These are phyloP conservation scores for Yarrowia sp. DNA, from an alignment of 805 yeast species.

Conservation along the genomic window DNA sequence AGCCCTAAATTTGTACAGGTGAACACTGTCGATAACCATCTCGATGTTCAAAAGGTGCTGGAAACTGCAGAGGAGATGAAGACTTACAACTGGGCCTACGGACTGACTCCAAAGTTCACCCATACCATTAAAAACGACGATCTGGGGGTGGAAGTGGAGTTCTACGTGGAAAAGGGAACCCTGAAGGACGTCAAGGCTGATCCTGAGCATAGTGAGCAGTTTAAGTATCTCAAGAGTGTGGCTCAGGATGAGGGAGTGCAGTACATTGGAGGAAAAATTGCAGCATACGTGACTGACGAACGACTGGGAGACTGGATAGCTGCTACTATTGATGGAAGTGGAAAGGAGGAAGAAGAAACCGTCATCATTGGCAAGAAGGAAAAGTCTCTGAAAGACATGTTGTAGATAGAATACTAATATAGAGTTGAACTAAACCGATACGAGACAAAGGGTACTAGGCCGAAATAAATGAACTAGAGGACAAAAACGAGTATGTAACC, in stretches of 20 bases:
- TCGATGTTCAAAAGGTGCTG: conserved; percentile 39
- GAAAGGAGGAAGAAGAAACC: conserved; percentile 18
- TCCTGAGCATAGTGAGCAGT: conserved; percentile 2
- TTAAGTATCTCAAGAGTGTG: conserved; percentile 18
- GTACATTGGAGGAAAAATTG: conserved; percentile 24
- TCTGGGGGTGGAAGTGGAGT: conserved; percentile 50
- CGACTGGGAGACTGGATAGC: conserved; percentile 31
- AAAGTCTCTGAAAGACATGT: conserved; percentile 5
- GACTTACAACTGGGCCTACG: conserved; percentile 78
- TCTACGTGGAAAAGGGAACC: conserved; percentile 61
- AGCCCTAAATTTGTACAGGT: background rate
- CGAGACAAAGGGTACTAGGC: too few species aligned
- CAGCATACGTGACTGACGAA: conserved; percentile 19
- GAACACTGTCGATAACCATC: background rate
- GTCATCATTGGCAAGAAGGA: conserved; percentile 8
- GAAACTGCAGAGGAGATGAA: conserved; percentile 53
- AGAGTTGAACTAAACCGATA: too few species aligned
- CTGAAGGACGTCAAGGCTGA: conserved; percentile 40
- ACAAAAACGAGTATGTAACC: too few species aligned
- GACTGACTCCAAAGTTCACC: conserved; percentile 76
- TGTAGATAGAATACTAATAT: background rate
- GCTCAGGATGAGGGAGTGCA: conserved; percentile 18
- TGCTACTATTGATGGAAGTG: conserved; percentile 22
- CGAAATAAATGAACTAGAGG: too few species aligned
- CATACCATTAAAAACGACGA: conserved; percentile 55